Evolutionary conservation across 306 rosid species (phyloP), one percentile per base, ranked within the genome.

Genomic region (Cicer pinnatifidum): DNA sequence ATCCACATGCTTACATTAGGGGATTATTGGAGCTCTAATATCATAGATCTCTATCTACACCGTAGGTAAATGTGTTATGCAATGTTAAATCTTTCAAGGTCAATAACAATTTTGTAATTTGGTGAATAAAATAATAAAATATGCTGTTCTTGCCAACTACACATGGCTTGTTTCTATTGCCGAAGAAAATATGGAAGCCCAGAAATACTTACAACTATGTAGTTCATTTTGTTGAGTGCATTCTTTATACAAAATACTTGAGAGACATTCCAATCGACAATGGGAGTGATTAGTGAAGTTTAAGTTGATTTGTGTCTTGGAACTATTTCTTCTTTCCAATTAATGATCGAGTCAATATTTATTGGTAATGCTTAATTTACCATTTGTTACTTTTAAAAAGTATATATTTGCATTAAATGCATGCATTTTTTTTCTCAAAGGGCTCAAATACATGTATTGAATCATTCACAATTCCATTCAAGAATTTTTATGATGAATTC

Each of bases 11-110:
- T 93, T 78, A 85, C 88, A 5, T 64, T 93, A 75, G 96, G 96
- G 54, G 98, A 93, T 73, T 85, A 86, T 84, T 91, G 96, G 94
- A 93, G 98, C 77, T 86, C 94, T 60, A 91, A 91, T 73, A 83
- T 88, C 74, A 86, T 93, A 40, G 98, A 93, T 83, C 88, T 93
- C 66, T 93, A 91, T 83, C 93, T 93, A 76, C 97, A 91, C 61
- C 92, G 94, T 20, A 89, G 96, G 98, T 91, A 84, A 77, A 41
- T 62, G 69, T 28, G 23, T 72, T 12, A 50, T 33, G 39, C 33
- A 6, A 37, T 38, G 51, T 74, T 60, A 69, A 72, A 57, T 52
- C 62, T 58, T 12, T 57, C 23, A 59, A 43, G 41, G 47, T 52
- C 70, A 51, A 23, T 11, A 19, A 37, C 3, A 71, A 7, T 83